Evolutionary conservation across 2,329 filamentous ascomycete genomes (phyloP).

Genomic region (Cladorrhinum sp.): DNA sequence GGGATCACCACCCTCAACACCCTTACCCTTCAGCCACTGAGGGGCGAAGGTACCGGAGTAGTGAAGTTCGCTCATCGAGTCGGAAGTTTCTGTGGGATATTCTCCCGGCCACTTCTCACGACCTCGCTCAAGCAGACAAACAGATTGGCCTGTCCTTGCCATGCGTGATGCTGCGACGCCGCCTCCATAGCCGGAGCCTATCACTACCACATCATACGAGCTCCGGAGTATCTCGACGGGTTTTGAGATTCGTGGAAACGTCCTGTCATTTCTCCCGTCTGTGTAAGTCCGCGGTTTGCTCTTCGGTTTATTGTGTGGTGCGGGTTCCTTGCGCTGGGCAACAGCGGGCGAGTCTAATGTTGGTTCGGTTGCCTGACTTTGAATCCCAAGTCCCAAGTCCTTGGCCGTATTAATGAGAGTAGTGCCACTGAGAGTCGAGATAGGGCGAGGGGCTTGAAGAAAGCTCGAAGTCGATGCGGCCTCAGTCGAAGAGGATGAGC

Average conservation of each 20-base stretch:
- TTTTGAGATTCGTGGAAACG: conserved; percentile 54
- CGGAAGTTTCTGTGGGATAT: conserved; percentile 50
- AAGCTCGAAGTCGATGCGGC: not conserved
- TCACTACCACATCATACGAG: conserved; percentile 63
- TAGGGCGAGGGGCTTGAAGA: not conserved
- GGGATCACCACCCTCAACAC: conserved; percentile 49
- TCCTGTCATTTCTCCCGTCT: conserved; percentile 26
- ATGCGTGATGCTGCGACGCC: conserved; percentile 64
- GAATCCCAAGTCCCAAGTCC: not conserved
- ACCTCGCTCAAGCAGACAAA: conserved; percentile 64
- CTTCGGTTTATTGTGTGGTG: conserved; percentile 34
- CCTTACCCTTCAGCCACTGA: conserved; percentile 38
- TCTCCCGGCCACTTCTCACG: conserved; percentile 65
- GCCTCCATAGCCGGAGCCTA: conserved; percentile 68
- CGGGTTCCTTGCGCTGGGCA: conserved; percentile 29
- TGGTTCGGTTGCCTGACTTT: not conserved
- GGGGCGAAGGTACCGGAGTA: conserved; percentile 53
- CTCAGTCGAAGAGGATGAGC: not conserved
- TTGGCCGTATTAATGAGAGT: not conserved
- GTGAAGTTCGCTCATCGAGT: conserved; percentile 52
- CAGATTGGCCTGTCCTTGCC: conserved; percentile 57
- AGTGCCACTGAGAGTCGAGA: conserved; percentile 1
- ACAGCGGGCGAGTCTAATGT: conserved; percentile 28
- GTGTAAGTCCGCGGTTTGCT: conserved; percentile 30
- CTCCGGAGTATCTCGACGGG: conserved; percentile 55